A percentile compares a stretch with the other conserved stretches of the same genome.
These are phyloP conservation scores for Bathelium albidoporum DNA, from an alignment of 495 filamentous ascomycete species.

Conservation along the genomic window DNA sequence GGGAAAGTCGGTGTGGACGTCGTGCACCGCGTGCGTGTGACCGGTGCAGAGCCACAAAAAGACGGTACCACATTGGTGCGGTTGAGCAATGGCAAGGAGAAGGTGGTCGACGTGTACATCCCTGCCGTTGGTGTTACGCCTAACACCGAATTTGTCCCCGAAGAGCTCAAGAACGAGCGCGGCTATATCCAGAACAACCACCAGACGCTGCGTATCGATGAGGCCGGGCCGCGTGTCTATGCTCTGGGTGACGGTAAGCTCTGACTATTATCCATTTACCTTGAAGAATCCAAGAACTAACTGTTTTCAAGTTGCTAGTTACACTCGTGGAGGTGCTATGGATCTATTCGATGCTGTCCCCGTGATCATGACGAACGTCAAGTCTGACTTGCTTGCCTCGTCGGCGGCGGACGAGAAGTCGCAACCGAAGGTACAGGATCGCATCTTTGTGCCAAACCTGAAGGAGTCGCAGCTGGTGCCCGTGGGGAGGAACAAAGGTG, in stretches of 20 bases:
- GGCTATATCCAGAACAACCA: conserved; percentile 36
- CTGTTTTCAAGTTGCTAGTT: conserved; percentile 23
- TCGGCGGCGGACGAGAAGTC: conserved; percentile 6
- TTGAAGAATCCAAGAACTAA: no score
- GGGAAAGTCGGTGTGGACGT: conserved; percentile 37
- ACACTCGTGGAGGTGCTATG: conserved; percentile 29
- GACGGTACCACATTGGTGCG: conserved; percentile 24
- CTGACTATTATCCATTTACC: no score
- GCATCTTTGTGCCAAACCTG: conserved; percentile 22
- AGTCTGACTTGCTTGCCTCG: conserved; percentile 27
- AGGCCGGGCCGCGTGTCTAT: conserved; percentile 40
- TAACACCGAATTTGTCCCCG: conserved; percentile 36
- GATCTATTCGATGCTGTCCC: conserved; percentile 35
- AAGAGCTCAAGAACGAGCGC: conserved; percentile 26
- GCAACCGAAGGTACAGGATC: conserved; percentile 15
- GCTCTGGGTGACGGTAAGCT: conserved; percentile 40
- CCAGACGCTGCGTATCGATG: conserved; percentile 38
- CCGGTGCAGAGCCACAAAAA: conserved; percentile 11
- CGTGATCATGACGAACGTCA: conserved; percentile 37
- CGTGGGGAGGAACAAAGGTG: conserved; percentile 42
- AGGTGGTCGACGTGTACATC: conserved; percentile 40
- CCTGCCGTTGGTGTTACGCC: conserved; percentile 38
- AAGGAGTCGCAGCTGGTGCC: conserved; percentile 40
- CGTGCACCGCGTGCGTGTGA: conserved; percentile 30
- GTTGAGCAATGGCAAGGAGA: conserved; percentile 29